Base-by-base conservation (phyloP, 805 yeast species). In the Candida berthetii region DNA sequence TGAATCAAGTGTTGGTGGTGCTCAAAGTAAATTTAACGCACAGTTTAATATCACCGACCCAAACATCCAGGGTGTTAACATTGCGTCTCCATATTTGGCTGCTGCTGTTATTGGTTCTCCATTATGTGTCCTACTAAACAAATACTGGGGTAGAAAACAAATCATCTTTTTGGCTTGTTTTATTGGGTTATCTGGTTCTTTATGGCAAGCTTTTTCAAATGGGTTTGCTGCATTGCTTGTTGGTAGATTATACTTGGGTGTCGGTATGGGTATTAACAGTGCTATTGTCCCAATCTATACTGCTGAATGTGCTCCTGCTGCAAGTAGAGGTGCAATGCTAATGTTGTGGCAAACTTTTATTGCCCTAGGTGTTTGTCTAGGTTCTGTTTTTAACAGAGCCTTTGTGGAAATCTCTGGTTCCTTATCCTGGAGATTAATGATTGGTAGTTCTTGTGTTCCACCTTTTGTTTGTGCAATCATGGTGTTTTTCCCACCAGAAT, bases 261-360 rank as follows among this genome's bases (percentile, higher is more conserved):
- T 80, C 34, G 85, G 87, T 31, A 71, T 81, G 50, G 88, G 88
- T 40, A 71, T 79, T 39, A 76, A 78, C 49, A 78, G 84, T 3
- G 74, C 85, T 20, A 78, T 84, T 14, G 84, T 79, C 8, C 86
- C 88, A 5, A 78, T 82, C 11, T 78, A 75, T 48, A 71, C 80
- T 24, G 82, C 85, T 14, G 86, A 80, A 54, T 72, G 78, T 51
- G 55, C 78, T 9, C 85, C 85, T 1, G 74, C 74, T 13, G 61
- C 62, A 11, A 70, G 75, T 33, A 67, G 87, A 54, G 88, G 88
- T 38, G 76, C 85, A 1, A 64, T 82, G 44, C 78, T 79, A 38
- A 79, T 80, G 82, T 66, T 76, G 62, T 81, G 85, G 84, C 87
- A 82, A 62, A 76, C 78, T 51, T 80, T 80, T 68, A 80, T 85